Evolutionary conservation across 768 basidiomycete species (phyloP), one percentile per base, ranked within the genome.

Genomic region (Hysterangium stoloniferum): DNA sequence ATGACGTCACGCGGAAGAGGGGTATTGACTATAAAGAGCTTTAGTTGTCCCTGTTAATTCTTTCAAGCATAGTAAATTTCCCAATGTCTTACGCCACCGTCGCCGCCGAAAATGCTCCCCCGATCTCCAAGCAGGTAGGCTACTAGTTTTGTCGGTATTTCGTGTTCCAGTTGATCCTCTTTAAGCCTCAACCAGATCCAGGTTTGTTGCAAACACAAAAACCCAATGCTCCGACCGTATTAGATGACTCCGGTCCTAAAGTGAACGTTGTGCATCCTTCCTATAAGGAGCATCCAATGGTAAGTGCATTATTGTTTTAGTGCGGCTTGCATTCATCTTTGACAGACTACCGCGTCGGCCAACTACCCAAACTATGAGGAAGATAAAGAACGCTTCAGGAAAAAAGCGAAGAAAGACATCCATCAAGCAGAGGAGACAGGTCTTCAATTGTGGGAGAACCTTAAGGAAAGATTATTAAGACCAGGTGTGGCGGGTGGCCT

Each of bases 1-100:
- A n/a, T n/a, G n/a, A n/a, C n/a, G n/a, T n/a, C n/a, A n/a, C n/a
- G n/a, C n/a, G n/a, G n/a, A n/a, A n/a, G n/a, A n/a, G n/a, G n/a
- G n/a, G n/a, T n/a, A n/a, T n/a, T n/a, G n/a, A n/a, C n/a, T n/a
- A n/a, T n/a, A n/a, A n/a, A n/a, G n/a, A n/a, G n/a, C n/a, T n/a
- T n/a, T n/a, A n/a, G n/a, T n/a, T n/a, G n/a, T n/a, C n/a, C n/a
- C n/a, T n/a, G n/a, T n/a, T n/a, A n/a, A n/a, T n/a, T n/a, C n/a
- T n/a, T n/a, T n/a, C n/a, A n/a, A n/a, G n/a, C n/a, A n/a, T n/a
- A n/a, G n/a, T n/a, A n/a, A n/a, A n/a, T n/a, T n/a, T n/a, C n/a
- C n/a, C n/a, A n/a, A 86, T 86, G 83, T 85, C 84, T 51, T 88
- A 86, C 76, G 85, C 86, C 20, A 68, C 76, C 28, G 76, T 82